Evolutionary conservation across 768 basidiomycete genomes (phyloP), one percentile per base, ranked within the genome.

Genomic region (Fomitopsis pulvina): DNA sequence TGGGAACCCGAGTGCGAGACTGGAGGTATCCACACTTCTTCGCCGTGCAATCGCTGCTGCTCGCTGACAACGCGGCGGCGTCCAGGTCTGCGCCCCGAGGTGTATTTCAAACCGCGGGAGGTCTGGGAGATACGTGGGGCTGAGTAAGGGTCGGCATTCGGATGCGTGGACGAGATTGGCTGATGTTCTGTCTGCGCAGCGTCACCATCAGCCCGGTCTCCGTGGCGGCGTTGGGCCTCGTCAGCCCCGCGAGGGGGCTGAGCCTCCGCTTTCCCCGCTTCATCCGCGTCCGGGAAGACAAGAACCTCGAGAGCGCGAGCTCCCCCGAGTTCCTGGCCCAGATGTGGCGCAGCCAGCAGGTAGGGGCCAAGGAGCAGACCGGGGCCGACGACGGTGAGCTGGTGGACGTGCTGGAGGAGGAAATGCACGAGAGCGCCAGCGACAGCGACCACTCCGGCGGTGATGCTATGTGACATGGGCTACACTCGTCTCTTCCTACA

Each of bases 121-220:
- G 88, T 92, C 14, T 96, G 93, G 93, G 92, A 96, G 68, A 87
- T 95, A 50, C 77, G 80, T 24, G 83, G 85, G 32, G 84, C 86
- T 52, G 82, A 87, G 84, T 62, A 53, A 24, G 60, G n/a, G n/a
- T n/a, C n/a, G n/a, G n/a, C n/a, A n/a, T n/a, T n/a, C n/a, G n/a
- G n/a, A n/a, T n/a, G 52, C 8, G 27, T 22, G 42, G 16, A n/a
- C 80, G 55, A 63, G 73, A 63, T 45, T 25, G 10, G 40, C 18
- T 16, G 30, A 12, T 39, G 34, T 47, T 47, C n/a, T n/a, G n/a
- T n/a, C n/a, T 39, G 34, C 45, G 18, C 46, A 88, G 85, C 60
- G 77, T 93, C 55, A 92, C 92, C 2, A 67, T 90, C 53, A 92
- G 90, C 39, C 92, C 92, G 0, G 80, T 92, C 14, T 94, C 92